Conservation (phyloP, 768 basidiomycete species). For the Tricholoma terreum region DNA sequence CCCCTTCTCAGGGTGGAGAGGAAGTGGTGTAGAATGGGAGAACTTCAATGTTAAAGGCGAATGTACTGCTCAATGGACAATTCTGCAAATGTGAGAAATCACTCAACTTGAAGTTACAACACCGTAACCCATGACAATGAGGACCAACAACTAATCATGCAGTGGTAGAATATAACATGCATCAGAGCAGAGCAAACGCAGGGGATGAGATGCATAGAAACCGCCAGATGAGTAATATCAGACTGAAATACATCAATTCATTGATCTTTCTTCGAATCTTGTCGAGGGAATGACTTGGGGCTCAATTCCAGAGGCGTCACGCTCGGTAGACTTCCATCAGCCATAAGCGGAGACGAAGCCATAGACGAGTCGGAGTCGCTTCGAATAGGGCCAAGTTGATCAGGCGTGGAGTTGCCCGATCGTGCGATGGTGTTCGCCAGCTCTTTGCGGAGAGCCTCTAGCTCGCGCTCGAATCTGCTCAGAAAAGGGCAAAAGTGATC, state of each 20-base stretch:
- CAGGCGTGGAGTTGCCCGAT: conserved; percentile 54
- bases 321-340: not conserved
- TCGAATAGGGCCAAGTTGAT: conserved; percentile 6
- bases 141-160: not conserved
- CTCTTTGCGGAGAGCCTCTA: conserved; percentile 88
- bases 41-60: conserved; percentile 34
- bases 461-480: conserved; percentile 84
- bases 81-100: too few species aligned
- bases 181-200: not conserved
- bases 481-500: conserved; percentile 1
- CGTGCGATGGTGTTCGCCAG: conserved; percentile 67
- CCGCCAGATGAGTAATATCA: not conserved
- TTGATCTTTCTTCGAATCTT: conserved; percentile 12
- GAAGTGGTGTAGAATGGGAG: conserved; percentile 52
- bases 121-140: not conserved
- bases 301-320: conserved; percentile 8
- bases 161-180: not conserved
- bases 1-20: conserved; percentile 63
- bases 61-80: not conserved
- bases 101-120: not conserved
- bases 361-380: conserved; percentile 16
- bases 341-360: conserved; percentile 6
- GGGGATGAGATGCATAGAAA: not conserved
- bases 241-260: not conserved
- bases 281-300: conserved; percentile 7